Conservation (phyloP, 306 rosid genomes). For the Trichosanthes truncata region DNA sequence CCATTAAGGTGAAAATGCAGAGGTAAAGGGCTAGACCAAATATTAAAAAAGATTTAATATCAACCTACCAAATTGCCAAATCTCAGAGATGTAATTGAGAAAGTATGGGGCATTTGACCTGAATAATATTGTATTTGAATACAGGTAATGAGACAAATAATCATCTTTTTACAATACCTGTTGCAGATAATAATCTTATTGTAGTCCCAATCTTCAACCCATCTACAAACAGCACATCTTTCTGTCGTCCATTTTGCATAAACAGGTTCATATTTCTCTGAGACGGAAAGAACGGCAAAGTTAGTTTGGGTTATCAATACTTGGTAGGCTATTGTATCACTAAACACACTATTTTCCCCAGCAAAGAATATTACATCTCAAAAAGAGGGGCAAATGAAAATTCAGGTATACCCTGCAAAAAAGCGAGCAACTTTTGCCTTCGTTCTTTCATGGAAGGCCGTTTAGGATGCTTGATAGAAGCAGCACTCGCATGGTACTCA, state of each 20-base stretch:
- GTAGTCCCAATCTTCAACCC: conserved; percentile 99
- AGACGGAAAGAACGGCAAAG: conserved; percentile 14
- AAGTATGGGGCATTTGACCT: background rate
- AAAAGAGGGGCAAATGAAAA: conserved; percentile 3
- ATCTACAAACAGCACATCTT: conserved; percentile 98
- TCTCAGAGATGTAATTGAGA: background rate
- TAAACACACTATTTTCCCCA: background rate
- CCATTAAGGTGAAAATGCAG: background rate
- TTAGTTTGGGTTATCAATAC: conserved; percentile 14
- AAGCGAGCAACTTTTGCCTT: conserved; percentile 76
- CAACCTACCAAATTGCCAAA: background rate
- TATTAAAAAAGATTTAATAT: background rate
- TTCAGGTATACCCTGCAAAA: conserved; percentile 64
- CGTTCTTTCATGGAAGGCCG: conserved; percentile 80
- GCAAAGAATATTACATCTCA: background rate
- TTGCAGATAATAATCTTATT: conserved; percentile 96
- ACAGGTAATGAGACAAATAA: background rate
- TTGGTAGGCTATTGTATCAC: background rate
- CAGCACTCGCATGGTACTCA: conserved; percentile 70
- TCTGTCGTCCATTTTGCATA: conserved; percentile 97
- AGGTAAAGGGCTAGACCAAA: background rate
- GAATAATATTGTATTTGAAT: background rate
- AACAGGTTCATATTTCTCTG: conserved; percentile 96
- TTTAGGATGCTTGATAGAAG: conserved; percentile 65
- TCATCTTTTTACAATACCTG: conserved; percentile 38